Evolutionary conservation across 1,284 basidiomycete genomes (phyloP).

Genomic region (Anthracocystis walkeri): DNA sequence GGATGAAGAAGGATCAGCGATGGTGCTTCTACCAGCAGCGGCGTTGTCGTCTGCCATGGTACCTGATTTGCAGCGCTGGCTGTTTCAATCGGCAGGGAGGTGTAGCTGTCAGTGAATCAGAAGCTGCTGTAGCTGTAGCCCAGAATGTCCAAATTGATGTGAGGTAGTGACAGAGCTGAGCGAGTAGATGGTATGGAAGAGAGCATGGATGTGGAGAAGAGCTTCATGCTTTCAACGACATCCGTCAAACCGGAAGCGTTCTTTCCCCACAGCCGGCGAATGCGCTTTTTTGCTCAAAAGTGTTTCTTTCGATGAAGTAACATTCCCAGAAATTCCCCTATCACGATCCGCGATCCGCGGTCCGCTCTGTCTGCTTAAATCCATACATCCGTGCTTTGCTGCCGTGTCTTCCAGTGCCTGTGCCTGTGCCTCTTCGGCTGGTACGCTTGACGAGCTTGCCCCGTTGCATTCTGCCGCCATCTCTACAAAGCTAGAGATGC

Average conservation of each 20-base stretch:
- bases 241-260: slow-evolving; percentile 6
- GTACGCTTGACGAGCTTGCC: too few species aligned
- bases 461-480: too few species aligned
- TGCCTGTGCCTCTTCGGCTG: too few species aligned
- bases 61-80: neutral
- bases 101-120: neutral
- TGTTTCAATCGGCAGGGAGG: neutral
- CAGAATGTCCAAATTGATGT: neutral
- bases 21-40: slow-evolving; percentile 4
- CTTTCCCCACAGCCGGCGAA: slow-evolving; percentile 2
- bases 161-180: neutral
- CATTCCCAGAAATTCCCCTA: neutral
- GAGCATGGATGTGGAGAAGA: slow-evolving; percentile 9
- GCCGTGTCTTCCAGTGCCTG: too few species aligned
- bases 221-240: slow-evolving; percentile 3
- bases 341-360: slow-evolving; percentile 7
- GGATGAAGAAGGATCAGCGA: neutral
- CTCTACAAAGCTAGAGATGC: too few species aligned
- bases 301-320: neutral
- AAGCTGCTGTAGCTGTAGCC: neutral
- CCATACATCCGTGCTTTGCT: neutral
- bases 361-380: neutral
- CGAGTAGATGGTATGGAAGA: neutral
- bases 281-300: neutral
- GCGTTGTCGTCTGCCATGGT: slow-evolving; percentile 25